Percentiles rank a stretch among this genome's conserved stretches.
Conservation (phyloP, 1,284 basidiomycete genomes). For the Cutaneotrichosporon sp. region DNA sequence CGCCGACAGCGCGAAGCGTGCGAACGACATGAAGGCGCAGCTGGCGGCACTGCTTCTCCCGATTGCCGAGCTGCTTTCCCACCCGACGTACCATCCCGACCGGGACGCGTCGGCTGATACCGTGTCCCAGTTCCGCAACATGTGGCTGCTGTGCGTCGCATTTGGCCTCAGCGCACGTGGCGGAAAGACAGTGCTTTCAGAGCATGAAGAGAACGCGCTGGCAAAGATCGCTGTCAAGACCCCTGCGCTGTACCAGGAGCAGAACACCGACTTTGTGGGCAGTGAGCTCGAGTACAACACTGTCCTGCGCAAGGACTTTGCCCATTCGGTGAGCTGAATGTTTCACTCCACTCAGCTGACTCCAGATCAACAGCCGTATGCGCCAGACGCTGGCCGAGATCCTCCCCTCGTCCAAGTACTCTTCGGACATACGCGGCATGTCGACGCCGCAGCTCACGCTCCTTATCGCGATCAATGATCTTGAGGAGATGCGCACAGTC, state of each 20-base stretch:
- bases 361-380: conserved; percentile 64
- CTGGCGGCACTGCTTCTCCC: conserved; percentile 80
- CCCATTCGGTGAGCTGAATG: conserved; percentile 58
- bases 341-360: not conserved
- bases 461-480: conserved; percentile 77
- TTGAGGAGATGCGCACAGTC: conserved; percentile 81
- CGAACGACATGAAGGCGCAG: conserved; percentile 68
- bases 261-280: conserved; percentile 74
- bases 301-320: conserved; percentile 82
- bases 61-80: conserved; percentile 81
- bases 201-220: conserved; percentile 66
- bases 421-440: conserved; percentile 68
- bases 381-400: conserved; percentile 60
- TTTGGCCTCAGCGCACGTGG: conserved; percentile 67
- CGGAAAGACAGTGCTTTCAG: conserved; percentile 35
- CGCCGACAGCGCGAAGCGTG: conserved; percentile 28
- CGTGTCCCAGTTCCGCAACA: conserved; percentile 81
- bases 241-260: conserved; percentile 76
- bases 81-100: conserved; percentile 66
- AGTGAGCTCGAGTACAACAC: conserved; percentile 93
- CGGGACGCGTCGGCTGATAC: conserved; percentile 58
- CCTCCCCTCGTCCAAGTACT: conserved; percentile 59
- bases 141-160: conserved; percentile 83
- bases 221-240: conserved; percentile 80
- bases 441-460: conserved; percentile 82